Conservation (phyloP, 176 grass and related monocot genomes). For the Carex scoparia region DNA sequence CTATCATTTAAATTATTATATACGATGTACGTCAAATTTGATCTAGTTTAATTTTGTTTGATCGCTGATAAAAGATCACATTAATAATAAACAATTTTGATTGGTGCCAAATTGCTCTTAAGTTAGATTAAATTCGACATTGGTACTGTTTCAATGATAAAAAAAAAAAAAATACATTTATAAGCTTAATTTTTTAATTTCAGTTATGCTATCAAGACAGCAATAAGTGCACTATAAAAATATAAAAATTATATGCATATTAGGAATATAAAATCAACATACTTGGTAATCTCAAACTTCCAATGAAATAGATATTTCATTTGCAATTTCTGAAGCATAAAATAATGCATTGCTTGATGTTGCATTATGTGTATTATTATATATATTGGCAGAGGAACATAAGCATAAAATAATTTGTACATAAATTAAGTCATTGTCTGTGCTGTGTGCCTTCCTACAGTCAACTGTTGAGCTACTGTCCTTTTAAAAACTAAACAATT, state of each 20-base stretch:
- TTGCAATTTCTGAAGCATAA: not conserved
- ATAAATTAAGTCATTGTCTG: not conserved
- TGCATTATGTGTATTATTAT: not conserved
- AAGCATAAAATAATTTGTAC: not conserved
- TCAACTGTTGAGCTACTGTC: slow-evolving; percentile 1
- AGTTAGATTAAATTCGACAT: not conserved
- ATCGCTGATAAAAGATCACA: not conserved
- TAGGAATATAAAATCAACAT: not conserved
- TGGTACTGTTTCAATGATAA: not conserved
- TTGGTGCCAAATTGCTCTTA: not conserved
- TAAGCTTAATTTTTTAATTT: not conserved
- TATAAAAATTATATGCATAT: not conserved
- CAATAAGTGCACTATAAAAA: not conserved
- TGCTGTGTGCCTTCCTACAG: not conserved
- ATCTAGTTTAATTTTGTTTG: not conserved
- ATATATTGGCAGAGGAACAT: not conserved
- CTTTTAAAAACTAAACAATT: not conserved
- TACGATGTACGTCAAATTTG: not conserved
- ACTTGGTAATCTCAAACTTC: not conserved
- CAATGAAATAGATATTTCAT: not conserved
- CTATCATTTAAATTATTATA: too few species aligned
- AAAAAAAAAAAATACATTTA: not conserved
- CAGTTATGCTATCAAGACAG: not conserved
- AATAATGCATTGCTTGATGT: not conserved
- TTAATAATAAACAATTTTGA: not conserved